Conservation (phyloP, 768 basidiomycete genomes). For the Astraeus odoratus region DNA sequence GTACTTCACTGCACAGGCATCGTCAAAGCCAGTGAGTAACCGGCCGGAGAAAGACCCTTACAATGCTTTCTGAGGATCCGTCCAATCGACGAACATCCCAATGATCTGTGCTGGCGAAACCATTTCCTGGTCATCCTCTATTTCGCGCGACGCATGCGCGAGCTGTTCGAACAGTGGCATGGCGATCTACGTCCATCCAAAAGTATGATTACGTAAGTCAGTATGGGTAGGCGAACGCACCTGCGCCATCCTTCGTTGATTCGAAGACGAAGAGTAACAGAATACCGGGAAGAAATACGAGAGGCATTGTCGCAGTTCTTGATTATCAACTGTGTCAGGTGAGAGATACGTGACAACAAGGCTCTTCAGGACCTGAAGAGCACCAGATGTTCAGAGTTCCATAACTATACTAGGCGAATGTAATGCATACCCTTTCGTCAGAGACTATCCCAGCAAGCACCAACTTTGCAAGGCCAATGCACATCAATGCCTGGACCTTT, state of each 20-base stretch:
- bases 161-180: constrained; percentile 60
- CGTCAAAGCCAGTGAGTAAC: neutral
- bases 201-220: neutral
- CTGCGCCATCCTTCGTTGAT: constrained; percentile 69
- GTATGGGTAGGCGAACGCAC: constrained; percentile 35
- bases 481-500: constrained; percentile 63
- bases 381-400: no score
- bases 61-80: constrained; percentile 69
- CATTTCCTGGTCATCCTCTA: constrained; percentile 72
- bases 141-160: constrained; percentile 47
- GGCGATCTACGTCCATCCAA: constrained; percentile 47
- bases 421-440: constrained; percentile 53
- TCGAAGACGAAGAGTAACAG: constrained; percentile 68
- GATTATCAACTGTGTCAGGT: constrained; percentile 74
- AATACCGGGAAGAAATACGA: constrained; percentile 83
- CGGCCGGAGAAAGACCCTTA: constrained; percentile 26
- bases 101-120: constrained; percentile 66
- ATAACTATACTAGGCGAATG: neutral
- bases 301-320: constrained; percentile 78
- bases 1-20: constrained; percentile 29
- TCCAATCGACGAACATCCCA: constrained; percentile 83
- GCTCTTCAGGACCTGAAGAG: constrained; percentile 37
- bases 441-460: constrained; percentile 69
- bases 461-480: constrained; percentile 81
- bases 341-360: constrained; percentile 65